phyloP scores from a whole-genome alignment of 2,329 filamentous ascomycete genomes.

The Uncinocarpus reesii region DNA sequence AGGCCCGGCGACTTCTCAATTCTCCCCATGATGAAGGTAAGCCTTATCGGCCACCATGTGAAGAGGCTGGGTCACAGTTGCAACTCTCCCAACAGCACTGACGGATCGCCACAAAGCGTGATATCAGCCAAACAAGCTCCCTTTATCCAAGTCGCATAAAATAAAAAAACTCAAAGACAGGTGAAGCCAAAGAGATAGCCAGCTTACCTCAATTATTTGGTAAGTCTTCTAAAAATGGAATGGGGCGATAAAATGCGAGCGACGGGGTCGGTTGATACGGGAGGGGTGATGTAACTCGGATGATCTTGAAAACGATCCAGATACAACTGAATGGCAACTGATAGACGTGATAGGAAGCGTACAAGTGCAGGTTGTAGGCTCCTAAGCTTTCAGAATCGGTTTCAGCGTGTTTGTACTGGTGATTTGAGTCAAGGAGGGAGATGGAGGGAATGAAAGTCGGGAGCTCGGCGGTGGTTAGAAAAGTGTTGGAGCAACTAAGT shows the following conservation, averaged over 20 bases:
- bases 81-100: background rate
- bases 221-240: background rate
- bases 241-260: background rate
- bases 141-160: background rate
- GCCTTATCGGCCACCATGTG: constrained; percentile 34
- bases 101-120: constrained; percentile 11
- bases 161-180: background rate
- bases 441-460: constrained; percentile 5
- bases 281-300: constrained; percentile 13
- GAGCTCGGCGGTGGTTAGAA: constrained; percentile 6
- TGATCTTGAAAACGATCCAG: constrained; percentile 3
- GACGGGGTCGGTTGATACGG: background rate
- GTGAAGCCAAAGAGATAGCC: background rate
- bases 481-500: constrained; percentile 2
- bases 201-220: background rate
- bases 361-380: constrained; percentile 37
- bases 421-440: constrained; percentile 4
- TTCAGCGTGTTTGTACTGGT: background rate
- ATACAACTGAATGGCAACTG: background rate
- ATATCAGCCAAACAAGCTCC: constrained; percentile 3
- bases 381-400: constrained; percentile 20
- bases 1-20: constrained; percentile 44
- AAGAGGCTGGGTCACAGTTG: constrained; percentile 18
- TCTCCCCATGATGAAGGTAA: constrained; percentile 39
- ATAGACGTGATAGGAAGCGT: constrained; percentile 21